These are phyloP conservation scores for Rauvolfia tetraphylla DNA, from an alignment of 257 asterid species.

Conservation along the genomic window DNA sequence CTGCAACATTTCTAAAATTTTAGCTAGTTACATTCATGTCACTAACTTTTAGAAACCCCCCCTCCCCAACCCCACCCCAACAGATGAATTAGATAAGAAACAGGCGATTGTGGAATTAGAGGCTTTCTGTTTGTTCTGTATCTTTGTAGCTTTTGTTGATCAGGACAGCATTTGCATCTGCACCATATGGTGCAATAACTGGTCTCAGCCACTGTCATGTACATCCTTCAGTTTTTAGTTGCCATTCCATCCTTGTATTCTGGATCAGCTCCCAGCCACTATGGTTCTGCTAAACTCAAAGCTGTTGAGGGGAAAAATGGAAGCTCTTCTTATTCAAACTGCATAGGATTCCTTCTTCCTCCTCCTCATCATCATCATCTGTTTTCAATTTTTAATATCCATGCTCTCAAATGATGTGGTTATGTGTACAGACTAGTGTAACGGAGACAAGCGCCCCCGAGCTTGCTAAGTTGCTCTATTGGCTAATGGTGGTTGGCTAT, in stretches of 20 bases:
- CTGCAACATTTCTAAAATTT: not conserved
- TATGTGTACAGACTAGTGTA: conserved; percentile 60
- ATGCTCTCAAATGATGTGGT: not conserved
- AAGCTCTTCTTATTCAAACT: not conserved
- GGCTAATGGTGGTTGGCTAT: conserved; percentile 99
- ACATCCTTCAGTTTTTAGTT: not conserved
- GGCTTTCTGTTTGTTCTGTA: not conserved
- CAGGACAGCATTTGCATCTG: not conserved
- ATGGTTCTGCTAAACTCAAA: too few species aligned
- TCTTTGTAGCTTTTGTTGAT: not conserved
- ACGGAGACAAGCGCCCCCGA: conserved; percentile 92
- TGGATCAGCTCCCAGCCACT: not conserved
- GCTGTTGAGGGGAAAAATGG: not conserved
- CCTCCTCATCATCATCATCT: not conserved
- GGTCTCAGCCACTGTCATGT: not conserved
- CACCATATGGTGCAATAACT: not conserved
- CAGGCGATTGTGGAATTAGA: not conserved
- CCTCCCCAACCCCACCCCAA: too few species aligned
- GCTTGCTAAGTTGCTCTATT: conserved; percentile 87
- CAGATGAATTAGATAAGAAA: not conserved
- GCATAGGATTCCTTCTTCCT: not conserved
- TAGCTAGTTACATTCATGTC: not conserved
- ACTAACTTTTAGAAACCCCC: not conserved
- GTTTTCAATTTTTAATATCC: not conserved
- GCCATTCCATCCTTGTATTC: not conserved